Evolutionary conservation across 208 protist genomes (phyloP).

Genomic region (Leishmania lainsoni): DNA sequence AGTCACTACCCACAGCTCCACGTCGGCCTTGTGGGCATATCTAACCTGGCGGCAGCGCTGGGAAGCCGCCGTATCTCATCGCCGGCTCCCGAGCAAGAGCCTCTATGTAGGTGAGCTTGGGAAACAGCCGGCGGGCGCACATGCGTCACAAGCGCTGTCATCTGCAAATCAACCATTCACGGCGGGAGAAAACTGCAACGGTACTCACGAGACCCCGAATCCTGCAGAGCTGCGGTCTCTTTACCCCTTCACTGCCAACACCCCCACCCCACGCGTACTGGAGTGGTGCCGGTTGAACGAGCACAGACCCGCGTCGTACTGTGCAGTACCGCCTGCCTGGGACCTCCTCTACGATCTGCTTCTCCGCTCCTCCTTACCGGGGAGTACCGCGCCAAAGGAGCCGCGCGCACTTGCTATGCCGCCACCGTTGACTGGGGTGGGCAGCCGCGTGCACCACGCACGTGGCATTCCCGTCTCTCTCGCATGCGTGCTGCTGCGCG

Average conservation of each 20-base stretch:
- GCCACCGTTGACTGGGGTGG: conserved; percentile 3
- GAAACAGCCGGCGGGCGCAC: background rate
- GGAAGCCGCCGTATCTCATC: conserved; percentile 23
- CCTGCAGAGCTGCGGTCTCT: background rate
- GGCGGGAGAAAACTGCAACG: background rate
- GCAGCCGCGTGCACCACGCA: background rate
- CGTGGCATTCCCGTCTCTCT: background rate
- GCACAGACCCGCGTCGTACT: conserved; percentile 21
- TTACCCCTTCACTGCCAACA: conserved; percentile 7
- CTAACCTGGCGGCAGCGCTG: conserved; percentile 28
- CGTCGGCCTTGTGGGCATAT: conserved; percentile 15
- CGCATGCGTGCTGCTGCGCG: conserved; percentile 6
- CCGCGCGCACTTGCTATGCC: background rate
- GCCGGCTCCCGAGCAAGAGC: conserved; percentile 9
- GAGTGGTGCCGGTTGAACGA: conserved; percentile 14
- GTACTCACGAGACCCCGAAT: background rate
- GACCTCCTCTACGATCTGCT: conserved; percentile 24
- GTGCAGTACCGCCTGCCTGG: conserved; percentile 24
- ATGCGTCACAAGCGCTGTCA: background rate
- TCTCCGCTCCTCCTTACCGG: background rate
- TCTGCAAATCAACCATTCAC: background rate
- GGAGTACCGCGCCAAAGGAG: background rate
- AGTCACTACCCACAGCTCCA: background rate
- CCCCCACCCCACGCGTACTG: conserved; percentile 1
- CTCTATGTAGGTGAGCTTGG: conserved; percentile 15